A percentile compares a stretch with the other conserved stretches of the same genome.
Conservation (phyloP, 2,329 filamentous ascomycete species). For the Sporothrix luriei region DNA sequence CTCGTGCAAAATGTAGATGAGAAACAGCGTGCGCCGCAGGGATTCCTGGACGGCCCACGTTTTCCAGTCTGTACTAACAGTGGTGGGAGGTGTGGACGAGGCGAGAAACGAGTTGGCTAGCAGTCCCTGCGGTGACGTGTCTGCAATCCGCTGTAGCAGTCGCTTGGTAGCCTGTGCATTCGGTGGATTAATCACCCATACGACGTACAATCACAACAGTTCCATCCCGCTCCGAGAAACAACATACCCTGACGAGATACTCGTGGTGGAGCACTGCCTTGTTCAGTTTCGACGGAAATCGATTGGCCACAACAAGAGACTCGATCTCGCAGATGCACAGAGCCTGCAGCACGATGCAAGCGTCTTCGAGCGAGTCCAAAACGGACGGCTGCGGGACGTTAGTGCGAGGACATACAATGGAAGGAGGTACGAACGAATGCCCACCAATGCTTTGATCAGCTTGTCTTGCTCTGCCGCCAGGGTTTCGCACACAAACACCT, state of each 20-base stretch:
- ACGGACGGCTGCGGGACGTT: background rate
- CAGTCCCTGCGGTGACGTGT: background rate
- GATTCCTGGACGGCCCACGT: constrained; percentile 3
- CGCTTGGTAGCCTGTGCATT: background rate
- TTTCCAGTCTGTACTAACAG: background rate
- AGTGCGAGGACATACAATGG: background rate
- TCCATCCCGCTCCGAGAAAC: no score
- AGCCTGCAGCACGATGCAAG: background rate
- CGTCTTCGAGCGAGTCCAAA: background rate
- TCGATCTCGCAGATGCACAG: background rate
- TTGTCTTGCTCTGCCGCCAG: background rate
- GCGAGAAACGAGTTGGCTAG: background rate
- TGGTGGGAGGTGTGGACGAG: background rate
- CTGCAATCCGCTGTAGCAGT: background rate
- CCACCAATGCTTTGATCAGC: background rate
- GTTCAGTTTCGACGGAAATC: background rate
- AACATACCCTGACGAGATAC: background rate
- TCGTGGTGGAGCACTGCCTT: background rate
- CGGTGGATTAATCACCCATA: no score
- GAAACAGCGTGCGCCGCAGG: constrained; percentile 7
- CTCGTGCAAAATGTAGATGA: background rate
- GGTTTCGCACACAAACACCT: constrained; percentile 2
- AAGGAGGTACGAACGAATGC: no score
- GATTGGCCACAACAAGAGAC: background rate
- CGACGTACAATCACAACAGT: no score